Evolutionary conservation across 2,329 filamentous ascomycete genomes (phyloP), one percentile per base, ranked within the genome.

Genomic region (Cladosporium sp.): DNA sequence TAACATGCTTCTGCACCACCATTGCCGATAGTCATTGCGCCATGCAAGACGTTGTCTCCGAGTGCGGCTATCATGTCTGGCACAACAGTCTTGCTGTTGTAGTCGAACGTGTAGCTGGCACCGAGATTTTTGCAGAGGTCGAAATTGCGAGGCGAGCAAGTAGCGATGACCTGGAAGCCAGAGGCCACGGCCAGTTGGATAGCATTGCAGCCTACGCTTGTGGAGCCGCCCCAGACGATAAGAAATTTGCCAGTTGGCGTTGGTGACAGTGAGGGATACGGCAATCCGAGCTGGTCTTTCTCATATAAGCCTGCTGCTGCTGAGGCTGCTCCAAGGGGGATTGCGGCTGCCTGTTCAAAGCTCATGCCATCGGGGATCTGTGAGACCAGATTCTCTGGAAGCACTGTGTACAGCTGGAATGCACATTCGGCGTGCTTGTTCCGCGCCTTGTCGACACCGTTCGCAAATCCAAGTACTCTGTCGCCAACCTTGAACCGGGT

Each of bases 211-310:
- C 84, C 85, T 1, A 86, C 84, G 26, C 82, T 84, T 16, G 82
- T 82, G 11, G 79, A 79, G 1, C 82, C 84, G 26, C 84, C 84
- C 84, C 84, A 86, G 60, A 86, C 72, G 35, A 86, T 72, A 44
- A 86, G 74, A 3, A 77, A 76, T 29, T 76, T 73, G 11, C 63
- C 62, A 6, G 60, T 64, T 10, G 67, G 56, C 16, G 23, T 52
- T 16, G 49, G 49, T 18, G 12, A 8, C 49, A 52, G 28, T 14
- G 49, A 52, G 23, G 49, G 23, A 7, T 29, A 52, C 6, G 49
- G 49, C 26, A 52, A 21, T 8, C 5, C 26, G 14, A 52, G 49
- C 26, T 52, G 49, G 11, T 52, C 28, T 29, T 52, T 29, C 49
- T 52, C 23, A 14, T 52, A 52, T 26, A 29, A 29, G 28, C 49